phyloP scores from a whole-genome alignment of 345 rosid species.

The Dimocarpus longan region DNA sequence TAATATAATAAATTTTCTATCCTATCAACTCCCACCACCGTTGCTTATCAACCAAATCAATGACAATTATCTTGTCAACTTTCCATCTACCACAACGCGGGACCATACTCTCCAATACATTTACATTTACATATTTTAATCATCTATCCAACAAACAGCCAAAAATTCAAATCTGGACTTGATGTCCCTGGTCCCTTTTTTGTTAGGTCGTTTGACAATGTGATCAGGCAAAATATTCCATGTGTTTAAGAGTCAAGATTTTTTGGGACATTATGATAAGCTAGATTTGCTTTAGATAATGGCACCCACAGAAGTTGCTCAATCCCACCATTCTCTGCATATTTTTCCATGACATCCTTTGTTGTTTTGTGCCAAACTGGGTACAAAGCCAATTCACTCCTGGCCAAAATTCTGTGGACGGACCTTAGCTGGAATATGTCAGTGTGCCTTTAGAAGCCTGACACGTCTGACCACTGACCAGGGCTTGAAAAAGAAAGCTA shows the following conservation, averaged over 20 bases:
- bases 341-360: background rate
- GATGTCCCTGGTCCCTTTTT: background rate
- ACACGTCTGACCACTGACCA: constrained; percentile 44
- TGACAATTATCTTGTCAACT: too few relatives aligned
- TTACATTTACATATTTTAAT: too few relatives aligned
- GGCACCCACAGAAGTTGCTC: background rate
- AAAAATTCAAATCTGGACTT: background rate
- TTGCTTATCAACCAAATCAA: too few relatives aligned
- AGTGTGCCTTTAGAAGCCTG: background rate
- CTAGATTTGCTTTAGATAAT: background rate
- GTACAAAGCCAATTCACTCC: too few relatives aligned
- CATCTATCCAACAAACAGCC: background rate
- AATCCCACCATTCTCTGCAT: background rate
- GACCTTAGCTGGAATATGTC: background rate
- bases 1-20: too few relatives aligned
- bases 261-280: background rate
- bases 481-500: constrained; percentile 11
- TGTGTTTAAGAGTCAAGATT: background rate
- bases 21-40: too few relatives aligned
- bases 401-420: too few relatives aligned
- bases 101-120: too few relatives aligned
- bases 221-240: background rate
- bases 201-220: background rate
- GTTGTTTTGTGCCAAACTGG: too few relatives aligned
- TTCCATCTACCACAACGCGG: too few relatives aligned